A percentile compares a stretch with the other conserved stretches of the same genome.
These are phyloP conservation scores for Neodidymelliopsis sp. DNA, from an alignment of 2,329 filamentous ascomycete genomes.

Conservation along the genomic window DNA sequence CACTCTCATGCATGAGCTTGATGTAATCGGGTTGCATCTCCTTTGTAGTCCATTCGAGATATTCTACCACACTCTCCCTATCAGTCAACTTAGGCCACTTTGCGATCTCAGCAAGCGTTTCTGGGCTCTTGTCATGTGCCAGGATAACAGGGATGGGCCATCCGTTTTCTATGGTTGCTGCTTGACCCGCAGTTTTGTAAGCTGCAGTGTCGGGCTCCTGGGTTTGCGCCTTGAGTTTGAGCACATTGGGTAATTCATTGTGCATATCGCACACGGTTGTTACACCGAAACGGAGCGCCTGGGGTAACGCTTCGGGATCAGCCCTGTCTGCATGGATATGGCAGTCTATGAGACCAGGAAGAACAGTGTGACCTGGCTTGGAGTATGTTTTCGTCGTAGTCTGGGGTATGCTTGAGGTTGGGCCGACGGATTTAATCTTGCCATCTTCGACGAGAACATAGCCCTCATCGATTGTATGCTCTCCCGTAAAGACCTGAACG, in stretches of 20 bases:
- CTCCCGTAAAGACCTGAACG: conserved; percentile 58
- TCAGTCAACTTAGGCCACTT: conserved; percentile 58
- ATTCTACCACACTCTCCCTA: conserved; percentile 52
- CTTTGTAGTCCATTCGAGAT: conserved; percentile 50
- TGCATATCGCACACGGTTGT: conserved; percentile 63
- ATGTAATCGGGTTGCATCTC: conserved; percentile 58
- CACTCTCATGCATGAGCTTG: conserved; percentile 61
- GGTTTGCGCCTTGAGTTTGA: conserved; percentile 38
- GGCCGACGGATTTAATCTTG: conserved; percentile 48
- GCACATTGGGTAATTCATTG: conserved; percentile 42
- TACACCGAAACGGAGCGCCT: conserved; percentile 59
- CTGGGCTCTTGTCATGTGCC: conserved; percentile 47
- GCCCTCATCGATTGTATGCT: conserved; percentile 51
- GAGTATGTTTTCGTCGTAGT: conserved; percentile 44
- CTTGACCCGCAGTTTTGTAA: conserved; percentile 58
- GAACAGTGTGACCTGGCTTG: conserved; percentile 56
- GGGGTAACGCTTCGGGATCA: conserved; percentile 50
- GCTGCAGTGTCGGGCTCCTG: conserved; percentile 51
- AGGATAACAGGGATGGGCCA: conserved; percentile 59
- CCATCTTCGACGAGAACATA: conserved; percentile 53
- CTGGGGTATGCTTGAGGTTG: conserved; percentile 23
- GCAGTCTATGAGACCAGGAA: conserved; percentile 61
- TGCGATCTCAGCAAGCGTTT: conserved; percentile 51
- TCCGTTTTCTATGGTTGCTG: conserved; percentile 60
- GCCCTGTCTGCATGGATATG: conserved; percentile 58